phyloP scores from a whole-genome alignment of 176 grass and related monocot genomes.

The Bolboschoenus planiculmis region DNA sequence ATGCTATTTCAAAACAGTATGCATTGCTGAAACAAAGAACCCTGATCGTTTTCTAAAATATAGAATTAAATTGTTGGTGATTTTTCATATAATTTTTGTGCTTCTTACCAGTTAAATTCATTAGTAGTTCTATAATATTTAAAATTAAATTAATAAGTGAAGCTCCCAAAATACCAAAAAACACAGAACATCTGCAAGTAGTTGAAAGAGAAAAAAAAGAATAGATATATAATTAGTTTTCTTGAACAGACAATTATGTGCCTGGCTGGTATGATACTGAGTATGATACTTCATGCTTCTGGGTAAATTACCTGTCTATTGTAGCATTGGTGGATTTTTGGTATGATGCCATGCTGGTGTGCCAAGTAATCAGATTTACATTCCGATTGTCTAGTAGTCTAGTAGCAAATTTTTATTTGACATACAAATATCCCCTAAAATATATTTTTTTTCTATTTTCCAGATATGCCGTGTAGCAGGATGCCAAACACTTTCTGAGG shows the following conservation, averaged over 20 bases:
- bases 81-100: no score
- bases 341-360: background rate
- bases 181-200: background rate
- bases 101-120: no score
- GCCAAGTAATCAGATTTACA: background rate
- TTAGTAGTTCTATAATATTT: no score
- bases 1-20: no score
- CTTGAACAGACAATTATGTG: background rate
- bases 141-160: no score
- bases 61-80: no score
- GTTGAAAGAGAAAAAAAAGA: background rate
- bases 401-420: background rate
- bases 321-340: background rate
- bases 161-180: no score
- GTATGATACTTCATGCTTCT: background rate
- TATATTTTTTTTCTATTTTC: background rate
- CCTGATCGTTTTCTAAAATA: no score
- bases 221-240: background rate
- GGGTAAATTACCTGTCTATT: background rate
- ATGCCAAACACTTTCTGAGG: constrained; percentile 71
- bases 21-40: no score
- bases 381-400: background rate
- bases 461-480: constrained; percentile 86
- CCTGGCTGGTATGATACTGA: background rate
- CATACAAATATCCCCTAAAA: background rate